Evolutionary conservation across 179 eudicot genomes (phyloP).

Genomic region (Beta corolliflora): DNA sequence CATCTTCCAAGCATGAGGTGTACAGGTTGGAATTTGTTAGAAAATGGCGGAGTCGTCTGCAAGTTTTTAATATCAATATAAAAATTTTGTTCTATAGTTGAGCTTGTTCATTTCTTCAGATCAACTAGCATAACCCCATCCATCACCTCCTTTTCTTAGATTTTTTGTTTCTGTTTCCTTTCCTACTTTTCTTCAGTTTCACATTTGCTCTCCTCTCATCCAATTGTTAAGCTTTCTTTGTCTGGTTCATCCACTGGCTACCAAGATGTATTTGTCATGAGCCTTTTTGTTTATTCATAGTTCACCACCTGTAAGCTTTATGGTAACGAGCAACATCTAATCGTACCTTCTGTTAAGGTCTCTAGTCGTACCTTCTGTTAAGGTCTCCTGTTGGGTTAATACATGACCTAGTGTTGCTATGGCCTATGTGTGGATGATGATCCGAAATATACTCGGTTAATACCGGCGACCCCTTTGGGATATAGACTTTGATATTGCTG

Average conservation of each 20-base stretch:
- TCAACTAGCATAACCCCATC: neutral
- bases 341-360: no score
- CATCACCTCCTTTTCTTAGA: neutral
- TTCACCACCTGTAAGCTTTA: neutral
- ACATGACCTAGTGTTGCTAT: no score
- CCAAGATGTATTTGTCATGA: neutral
- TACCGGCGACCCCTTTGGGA: no score
- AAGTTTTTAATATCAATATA: no score
- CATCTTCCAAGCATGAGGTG: neutral
- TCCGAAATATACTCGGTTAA: no score
- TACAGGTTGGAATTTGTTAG: no score
- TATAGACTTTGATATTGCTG: no score
- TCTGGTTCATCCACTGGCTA: neutral
- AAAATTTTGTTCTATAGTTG: neutral
- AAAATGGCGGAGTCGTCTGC: neutral
- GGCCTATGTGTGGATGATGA: no score
- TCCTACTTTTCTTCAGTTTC: neutral
- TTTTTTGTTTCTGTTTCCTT: neutral
- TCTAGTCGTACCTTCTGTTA: no score
- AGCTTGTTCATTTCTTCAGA: neutral
- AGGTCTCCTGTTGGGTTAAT: no score
- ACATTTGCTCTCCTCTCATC: neutral
- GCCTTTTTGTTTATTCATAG: neutral
- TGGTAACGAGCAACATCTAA: neutral
- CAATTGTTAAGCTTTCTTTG: neutral